These are phyloP conservation scores for Skeletonema potamos DNA, from an alignment of 108 stramenopile genomes.

Conservation along the genomic window DNA sequence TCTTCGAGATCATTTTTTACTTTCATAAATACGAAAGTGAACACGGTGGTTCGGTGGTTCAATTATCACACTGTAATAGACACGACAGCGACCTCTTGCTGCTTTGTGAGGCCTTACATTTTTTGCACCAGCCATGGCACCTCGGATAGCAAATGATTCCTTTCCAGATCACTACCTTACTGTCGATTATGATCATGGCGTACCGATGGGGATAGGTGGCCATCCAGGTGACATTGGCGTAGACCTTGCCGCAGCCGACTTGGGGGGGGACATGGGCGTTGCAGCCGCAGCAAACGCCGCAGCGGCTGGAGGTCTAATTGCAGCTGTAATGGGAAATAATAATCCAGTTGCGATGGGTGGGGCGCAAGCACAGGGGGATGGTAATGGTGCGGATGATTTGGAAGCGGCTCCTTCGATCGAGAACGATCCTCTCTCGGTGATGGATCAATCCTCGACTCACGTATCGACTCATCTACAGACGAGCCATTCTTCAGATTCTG, in stretches of 20 bases:
- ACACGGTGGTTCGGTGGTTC: background rate
- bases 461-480: background rate
- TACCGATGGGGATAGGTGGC: constrained; percentile 25
- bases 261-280: constrained; percentile 23
- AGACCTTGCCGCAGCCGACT: constrained; percentile 1
- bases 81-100: background rate
- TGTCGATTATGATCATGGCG: constrained; percentile 65
- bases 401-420: constrained; percentile 12
- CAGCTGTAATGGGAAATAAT: background rate
- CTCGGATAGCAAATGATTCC: constrained; percentile 73
- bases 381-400: background rate
- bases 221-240: constrained; percentile 3
- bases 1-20: background rate
- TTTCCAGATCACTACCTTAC: constrained; percentile 75
- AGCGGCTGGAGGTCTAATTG: constrained; percentile 2
- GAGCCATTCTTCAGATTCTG: background rate
- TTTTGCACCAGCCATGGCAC: constrained; percentile 54
- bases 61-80: background rate
- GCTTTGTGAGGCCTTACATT: background rate
- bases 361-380: background rate
- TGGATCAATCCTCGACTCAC: constrained; percentile 5
- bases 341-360: background rate
- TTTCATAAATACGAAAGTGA: background rate
- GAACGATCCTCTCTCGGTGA: constrained; percentile 43
- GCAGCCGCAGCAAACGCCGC: constrained; percentile 34